Evolutionary conservation across 257 asterid species (phyloP), one percentile per base, ranked within the genome.

Genomic region (Verbena officinalis): DNA sequence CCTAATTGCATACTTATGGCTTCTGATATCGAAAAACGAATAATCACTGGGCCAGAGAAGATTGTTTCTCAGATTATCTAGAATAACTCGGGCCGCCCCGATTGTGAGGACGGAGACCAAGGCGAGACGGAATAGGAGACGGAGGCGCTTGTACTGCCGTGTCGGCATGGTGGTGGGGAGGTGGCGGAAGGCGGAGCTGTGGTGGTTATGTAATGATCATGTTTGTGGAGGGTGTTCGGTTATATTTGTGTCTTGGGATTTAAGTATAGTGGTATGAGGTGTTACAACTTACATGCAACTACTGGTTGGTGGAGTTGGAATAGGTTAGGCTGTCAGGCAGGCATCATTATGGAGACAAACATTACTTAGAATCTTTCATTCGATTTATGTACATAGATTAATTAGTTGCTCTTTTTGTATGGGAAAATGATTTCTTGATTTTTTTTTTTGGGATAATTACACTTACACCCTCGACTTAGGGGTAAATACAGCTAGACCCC

Each of bases 241-340:
- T 21, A 46, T 59, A 54, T 4, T 23, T 42, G 61, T 14, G 3
- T 36, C 85, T 89, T 86, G 50, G 45, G 68, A 61, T 71, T 73
- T 59, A 90, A 81, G 89, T 59, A 45, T 72, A 22, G 48, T 53
- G 30, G 20, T 42, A 51, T 64, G 73, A 65, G 49, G 55, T 57
- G 65, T 68, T 67, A 20, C 52, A 52, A n/a, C n/a, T n/a, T 27
- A 5, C 33, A 27, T 70, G 83, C 74, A 84, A 82, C 91, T 64
- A 75, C 89, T 75, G 85, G 95, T 85, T 83, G 95, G 95, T 84
- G 59, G 54, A 16, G n/a, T 40, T 36, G 36, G 36, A 10, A 14
- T n/a, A 45, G 65, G 69, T 64, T 73, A 70, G 82, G 78, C 59
- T 2, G 69, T 17, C 33, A 17, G 22, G 30, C 40, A 44, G 33